phyloP scores from a whole-genome alignment of 768 basidiomycete species.

The Inosperma sp. region DNA sequence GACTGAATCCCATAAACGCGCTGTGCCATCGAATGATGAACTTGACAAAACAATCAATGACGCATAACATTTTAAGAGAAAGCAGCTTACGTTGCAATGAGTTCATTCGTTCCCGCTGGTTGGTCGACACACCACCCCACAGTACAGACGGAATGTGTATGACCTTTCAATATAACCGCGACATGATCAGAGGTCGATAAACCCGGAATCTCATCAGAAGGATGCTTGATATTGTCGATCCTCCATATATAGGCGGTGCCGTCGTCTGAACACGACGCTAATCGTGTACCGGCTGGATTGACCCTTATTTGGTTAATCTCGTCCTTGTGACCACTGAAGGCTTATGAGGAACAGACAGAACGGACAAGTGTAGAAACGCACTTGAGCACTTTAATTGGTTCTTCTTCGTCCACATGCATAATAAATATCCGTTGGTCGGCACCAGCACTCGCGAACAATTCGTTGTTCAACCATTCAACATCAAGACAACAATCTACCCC shows the following conservation, averaged over 20 bases:
- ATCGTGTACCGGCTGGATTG: constrained; percentile 56
- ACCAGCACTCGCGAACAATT: constrained; percentile 68
- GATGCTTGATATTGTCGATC: constrained; percentile 42
- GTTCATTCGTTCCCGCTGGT: constrained; percentile 46
- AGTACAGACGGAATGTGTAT: constrained; percentile 58
- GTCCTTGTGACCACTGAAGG: constrained; percentile 63
- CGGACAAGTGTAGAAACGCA: constrained; percentile 30
- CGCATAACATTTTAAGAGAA: neutral
- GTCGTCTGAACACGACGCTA: constrained; percentile 84
- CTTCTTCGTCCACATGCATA: constrained; percentile 47
- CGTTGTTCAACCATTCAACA: constrained; percentile 72
- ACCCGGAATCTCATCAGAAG: constrained; percentile 40
- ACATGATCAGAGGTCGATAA: constrained; percentile 33
- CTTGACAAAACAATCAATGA: constrained; percentile 32
- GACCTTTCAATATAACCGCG: constrained; percentile 56
- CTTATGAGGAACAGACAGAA: no score
- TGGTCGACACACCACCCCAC: constrained; percentile 65
- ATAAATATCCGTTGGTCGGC: constrained; percentile 64
- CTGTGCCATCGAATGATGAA: constrained; percentile 75
- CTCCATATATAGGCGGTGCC: constrained; percentile 74
- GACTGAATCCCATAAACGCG: constrained; percentile 77
- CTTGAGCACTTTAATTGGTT: constrained; percentile 60
- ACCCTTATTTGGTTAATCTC: constrained; percentile 78
- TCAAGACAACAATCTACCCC: constrained; percentile 70
- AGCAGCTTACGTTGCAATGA: constrained; percentile 63